Evolutionary conservation across 1,139 yeast species (phyloP).

Genomic region (Pichia sp.): DNA sequence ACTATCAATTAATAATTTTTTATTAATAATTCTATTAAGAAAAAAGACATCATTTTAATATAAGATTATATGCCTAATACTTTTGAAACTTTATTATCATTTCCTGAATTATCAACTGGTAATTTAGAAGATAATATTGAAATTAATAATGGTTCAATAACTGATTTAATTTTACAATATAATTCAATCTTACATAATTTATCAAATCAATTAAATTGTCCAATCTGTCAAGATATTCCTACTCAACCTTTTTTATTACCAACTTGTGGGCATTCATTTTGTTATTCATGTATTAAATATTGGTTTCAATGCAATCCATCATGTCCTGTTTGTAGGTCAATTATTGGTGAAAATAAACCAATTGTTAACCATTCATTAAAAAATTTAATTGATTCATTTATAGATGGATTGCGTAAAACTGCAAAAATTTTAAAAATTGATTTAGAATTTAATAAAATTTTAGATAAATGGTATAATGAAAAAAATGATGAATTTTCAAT

Average conservation of each 20-base stretch:
- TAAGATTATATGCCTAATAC: constrained; percentile 3
- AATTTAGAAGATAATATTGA: too few relatives aligned
- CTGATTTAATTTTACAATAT: neutral
- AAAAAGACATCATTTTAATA: too few relatives aligned
- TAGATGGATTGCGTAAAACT: constrained; percentile 6
- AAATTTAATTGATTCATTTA: constrained; percentile 8
- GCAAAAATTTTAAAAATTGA: neutral
- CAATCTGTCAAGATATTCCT: constrained; percentile 19
- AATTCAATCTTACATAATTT: constrained; percentile 5
- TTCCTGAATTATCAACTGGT: neutral
- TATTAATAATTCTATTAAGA: too few relatives aligned
- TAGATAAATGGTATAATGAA: constrained; percentile 10
- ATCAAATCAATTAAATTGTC: constrained; percentile 12
- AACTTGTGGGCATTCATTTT: constrained; percentile 84
- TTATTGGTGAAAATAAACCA: constrained; percentile 13
- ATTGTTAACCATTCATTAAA: constrained; percentile 14
- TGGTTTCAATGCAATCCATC: constrained; percentile 51
- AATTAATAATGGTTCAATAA: neutral
- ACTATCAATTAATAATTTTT: too few relatives aligned
- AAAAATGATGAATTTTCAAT: constrained; percentile 13
- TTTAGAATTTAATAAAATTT: neutral
- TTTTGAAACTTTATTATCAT: constrained; percentile 2
- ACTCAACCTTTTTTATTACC: constrained; percentile 35
- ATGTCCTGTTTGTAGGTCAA: constrained; percentile 66
- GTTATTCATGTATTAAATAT: constrained; percentile 63